Base-by-base conservation (phyloP, 1,284 basidiomycete species). In the Clitocybe nebularis region DNA sequence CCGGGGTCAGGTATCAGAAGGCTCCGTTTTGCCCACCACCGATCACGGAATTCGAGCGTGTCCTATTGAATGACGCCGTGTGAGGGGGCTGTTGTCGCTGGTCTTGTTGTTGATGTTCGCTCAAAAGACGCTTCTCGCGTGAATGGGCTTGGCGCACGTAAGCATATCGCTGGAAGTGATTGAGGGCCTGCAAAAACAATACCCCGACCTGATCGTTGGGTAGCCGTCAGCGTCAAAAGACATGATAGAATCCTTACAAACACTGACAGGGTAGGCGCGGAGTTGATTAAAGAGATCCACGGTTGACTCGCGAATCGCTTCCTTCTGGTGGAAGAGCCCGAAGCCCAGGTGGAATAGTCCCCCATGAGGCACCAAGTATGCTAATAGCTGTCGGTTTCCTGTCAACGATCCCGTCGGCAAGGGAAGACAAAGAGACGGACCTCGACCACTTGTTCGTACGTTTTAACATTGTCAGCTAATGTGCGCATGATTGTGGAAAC, bases 151-250 rank as follows among this genome's bases (percentile, higher is more conserved):
- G 81, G 39, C 85, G 75, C 14, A 88, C 82, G 55, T 87, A 90
- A 1, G 91, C 88, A 46, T 91, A 86, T 0, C 92, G 81, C 57
- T 96, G 91, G 60, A 94, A 97, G 55, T 91, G 85, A 61, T 96
- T 97, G 41, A 99, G 75, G 6, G 78, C 69, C 56, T 89, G 81
- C 19, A 98, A 67, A 56, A 89, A 93, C 46, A 90, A 76, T 19
- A 84, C 74, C 0, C 95, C 94, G 48, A 94, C 80, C 92, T 95
- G 56, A 47, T 53, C 46, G 37, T 32, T 10, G 33, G 20, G 24
- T 37, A 7, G 30, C 19, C 13, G 29, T 35, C 41, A 49, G 20
- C 17, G 30, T 19, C 34, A 34, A 14, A 48, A 25, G n/a, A n/a
- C n/a, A n/a, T n/a, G n/a, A n/a, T n/a, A n/a, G n/a, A n/a, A n/a